Base-by-base conservation (phyloP, 1,139 yeast species). In the Casaregolazyma suthepensis region DNA sequence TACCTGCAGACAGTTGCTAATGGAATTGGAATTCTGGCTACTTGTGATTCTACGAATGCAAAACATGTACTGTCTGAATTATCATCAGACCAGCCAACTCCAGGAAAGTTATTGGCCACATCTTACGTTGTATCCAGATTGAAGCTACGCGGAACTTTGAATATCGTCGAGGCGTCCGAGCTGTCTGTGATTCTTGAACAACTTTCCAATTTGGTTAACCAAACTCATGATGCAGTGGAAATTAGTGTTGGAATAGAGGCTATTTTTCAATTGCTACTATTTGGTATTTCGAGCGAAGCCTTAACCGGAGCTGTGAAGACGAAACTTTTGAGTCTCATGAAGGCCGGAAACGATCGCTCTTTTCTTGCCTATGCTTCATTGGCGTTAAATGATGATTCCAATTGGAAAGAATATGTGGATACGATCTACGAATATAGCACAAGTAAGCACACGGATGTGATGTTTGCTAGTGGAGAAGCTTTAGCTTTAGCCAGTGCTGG, bases 391-490 rank as follows among this genome's bases (percentile, higher is more conserved):
- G 69, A 71, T 23, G 52, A 56, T 4, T 54, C 59, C 18, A 69
- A 63, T 5, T 61, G 69, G 17, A 69, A 70, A 2, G 59, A 62
- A 0, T 73, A 72, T 58, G 83, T 82, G 56, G 66, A 75, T 10
- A 61, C 71, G 0, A 64, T 89, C 1, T 81, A 76, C 61, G 84
- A 79, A 4, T 76, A 87, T 0, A 84, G 86, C 63, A 64, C 61
- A n/a, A 79, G 90, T 0, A 88, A 86, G 59, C 90, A 87, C 59
- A 75, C 82, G 10, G 97, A 91, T 57, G 80, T 76, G 54, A 71
- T 86, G 43, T 89, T 93, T 62, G 77, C 91, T 0, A 78, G 85
- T 52, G 98, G 98, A 54, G 98, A 93, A 66, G 93, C 96, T 0
- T 71, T 90, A 26, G 77, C 88, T 37, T 74, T 88, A 18, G 65